These are phyloP conservation scores for Suhomyces emberorum DNA, from an alignment of 805 yeast species.

Conservation along the genomic window DNA sequence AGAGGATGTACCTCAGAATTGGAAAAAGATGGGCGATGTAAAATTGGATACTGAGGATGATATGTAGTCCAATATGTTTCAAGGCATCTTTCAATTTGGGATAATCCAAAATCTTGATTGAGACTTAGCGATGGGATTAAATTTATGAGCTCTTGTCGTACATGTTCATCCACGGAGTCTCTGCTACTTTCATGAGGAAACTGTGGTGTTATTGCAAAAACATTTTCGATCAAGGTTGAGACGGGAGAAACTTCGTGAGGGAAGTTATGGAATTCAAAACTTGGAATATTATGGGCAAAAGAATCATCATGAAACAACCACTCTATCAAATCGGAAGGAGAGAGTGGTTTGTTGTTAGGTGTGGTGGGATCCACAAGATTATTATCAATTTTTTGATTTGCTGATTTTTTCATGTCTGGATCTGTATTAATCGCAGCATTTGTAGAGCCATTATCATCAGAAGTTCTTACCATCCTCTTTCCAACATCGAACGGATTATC, in stretches of 20 bases:
- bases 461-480: not conserved
- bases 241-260: constrained; percentile 8
- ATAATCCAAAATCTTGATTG: constrained; percentile 7
- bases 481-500: not conserved
- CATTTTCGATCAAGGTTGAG: constrained; percentile 8
- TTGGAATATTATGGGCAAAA: not conserved
- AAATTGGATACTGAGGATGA: constrained; percentile 12
- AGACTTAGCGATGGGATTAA: constrained; percentile 5
- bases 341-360: constrained; percentile 9
- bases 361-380: not conserved
- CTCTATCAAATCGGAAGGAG: constrained; percentile 30
- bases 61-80: constrained; percentile 9
- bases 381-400: too few species aligned
- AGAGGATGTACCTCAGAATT: constrained; percentile 8
- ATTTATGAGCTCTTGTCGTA: constrained; percentile 5
- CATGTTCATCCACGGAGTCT: constrained; percentile 4
- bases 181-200: constrained; percentile 8
- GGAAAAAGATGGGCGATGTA: constrained; percentile 12
- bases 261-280: constrained; percentile 5
- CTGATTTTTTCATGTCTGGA: not conserved
- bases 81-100: constrained; percentile 9
- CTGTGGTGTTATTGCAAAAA: constrained; percentile 10
- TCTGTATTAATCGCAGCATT: not conserved
- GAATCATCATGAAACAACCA: constrained; percentile 27
- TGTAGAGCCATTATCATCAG: not conserved